Conservation (phyloP, 2,329 filamentous ascomycete species). For the Graphiopsis chlorocephala region DNA sequence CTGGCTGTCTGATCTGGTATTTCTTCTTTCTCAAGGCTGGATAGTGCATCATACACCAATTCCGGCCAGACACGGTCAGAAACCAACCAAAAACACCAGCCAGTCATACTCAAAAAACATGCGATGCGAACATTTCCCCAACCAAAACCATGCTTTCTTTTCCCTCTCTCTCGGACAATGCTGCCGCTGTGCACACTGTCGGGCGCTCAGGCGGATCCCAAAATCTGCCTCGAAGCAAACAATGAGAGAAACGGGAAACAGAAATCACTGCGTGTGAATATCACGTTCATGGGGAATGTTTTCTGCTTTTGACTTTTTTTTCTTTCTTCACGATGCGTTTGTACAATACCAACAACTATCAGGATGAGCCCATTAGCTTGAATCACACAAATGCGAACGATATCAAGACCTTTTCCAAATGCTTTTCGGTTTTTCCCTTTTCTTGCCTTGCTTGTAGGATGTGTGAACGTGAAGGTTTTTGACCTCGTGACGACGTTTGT, state of each 20-base stretch:
- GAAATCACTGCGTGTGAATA: not conserved
- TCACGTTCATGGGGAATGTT: not conserved
- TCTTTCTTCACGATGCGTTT: not conserved
- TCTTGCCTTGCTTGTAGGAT: not conserved
- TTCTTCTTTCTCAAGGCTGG: not conserved
- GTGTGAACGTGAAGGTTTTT: not conserved
- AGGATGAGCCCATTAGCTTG: conserved; percentile 3
- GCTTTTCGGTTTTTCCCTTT: not conserved
- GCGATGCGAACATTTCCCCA: not conserved
- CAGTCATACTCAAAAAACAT: not conserved
- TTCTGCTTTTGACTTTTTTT: not conserved
- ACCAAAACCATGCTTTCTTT: not conserved
- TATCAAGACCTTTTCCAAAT: not conserved
- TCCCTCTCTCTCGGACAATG: not conserved
- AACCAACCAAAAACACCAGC: not conserved
- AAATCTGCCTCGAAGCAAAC: not conserved
- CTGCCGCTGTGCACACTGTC: not conserved
- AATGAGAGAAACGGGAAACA: not conserved
- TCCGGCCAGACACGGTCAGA: not conserved
- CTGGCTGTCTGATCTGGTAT: not conserved
- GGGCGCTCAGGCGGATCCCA: not conserved
- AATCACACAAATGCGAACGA: not conserved
- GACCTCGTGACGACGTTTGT: not conserved
- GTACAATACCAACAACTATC: not conserved
- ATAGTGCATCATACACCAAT: not conserved